A percentile compares a stretch with the other conserved stretches of the same genome.
Evolutionary conservation across 75 land plant genomes (phyloP).

Genomic region (Isoetes taiwanensis): DNA sequence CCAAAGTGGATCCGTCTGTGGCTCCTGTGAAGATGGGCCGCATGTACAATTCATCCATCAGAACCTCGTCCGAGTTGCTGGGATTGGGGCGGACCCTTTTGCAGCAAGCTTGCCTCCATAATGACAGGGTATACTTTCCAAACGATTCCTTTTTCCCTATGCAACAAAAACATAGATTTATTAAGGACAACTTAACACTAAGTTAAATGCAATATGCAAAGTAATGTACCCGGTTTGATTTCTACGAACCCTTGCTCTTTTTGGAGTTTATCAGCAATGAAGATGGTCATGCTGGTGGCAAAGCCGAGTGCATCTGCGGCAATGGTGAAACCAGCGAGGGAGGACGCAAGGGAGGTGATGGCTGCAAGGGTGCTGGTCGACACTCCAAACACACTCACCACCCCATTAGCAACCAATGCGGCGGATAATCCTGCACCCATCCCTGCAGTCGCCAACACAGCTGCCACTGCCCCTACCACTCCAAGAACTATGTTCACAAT

Average conservation of each 20-base stretch:
- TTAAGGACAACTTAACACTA: no score
- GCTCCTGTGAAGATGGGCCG: conserved; percentile 3
- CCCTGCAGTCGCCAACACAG: not conserved
- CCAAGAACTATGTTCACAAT: not conserved
- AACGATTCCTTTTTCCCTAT: not conserved
- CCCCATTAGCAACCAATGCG: conserved; percentile 1
- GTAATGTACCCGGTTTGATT: not conserved
- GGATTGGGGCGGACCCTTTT: not conserved
- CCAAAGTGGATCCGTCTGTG: not conserved
- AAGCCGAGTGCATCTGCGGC: not conserved
- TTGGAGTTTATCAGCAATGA: not conserved
- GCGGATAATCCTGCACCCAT: not conserved
- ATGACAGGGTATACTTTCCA: conserved; percentile 1
- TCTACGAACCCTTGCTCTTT: not conserved
- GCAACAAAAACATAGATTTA: not conserved
- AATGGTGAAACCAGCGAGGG: not conserved
- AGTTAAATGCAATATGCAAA: not conserved
- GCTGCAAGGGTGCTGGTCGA: not conserved
- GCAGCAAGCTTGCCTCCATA: not conserved
- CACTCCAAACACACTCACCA: conserved; percentile 8
- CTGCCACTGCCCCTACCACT: not conserved
- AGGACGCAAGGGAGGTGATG: not conserved
- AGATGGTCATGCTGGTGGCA: not conserved
- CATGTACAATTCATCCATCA: not conserved
- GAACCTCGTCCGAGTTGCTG: not conserved